These are phyloP conservation scores for Thermomucor indicae-seudaticae DNA, from an alignment of 371 early-diverging fungal genomes.

Conservation along the genomic window DNA sequence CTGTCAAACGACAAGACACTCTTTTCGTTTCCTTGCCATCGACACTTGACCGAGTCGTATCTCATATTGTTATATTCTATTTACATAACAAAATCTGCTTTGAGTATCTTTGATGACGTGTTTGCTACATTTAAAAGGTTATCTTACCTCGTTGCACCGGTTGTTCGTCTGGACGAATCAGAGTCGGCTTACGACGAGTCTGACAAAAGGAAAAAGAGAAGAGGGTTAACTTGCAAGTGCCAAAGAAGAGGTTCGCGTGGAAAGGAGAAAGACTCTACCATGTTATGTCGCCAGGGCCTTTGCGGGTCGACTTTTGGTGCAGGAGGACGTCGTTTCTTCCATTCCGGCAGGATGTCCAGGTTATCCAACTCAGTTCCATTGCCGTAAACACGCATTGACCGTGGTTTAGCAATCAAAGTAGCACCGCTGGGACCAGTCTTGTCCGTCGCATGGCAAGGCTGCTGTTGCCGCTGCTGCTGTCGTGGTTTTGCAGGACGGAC, in stretches of 20 bases:
- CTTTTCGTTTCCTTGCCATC: conserved; percentile 38
- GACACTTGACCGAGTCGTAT: conserved; percentile 15
- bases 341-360: conserved; percentile 27
- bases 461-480: not conserved
- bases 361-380: conserved; percentile 29
- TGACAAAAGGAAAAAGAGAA: conserved; percentile 1
- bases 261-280: conserved; percentile 9
- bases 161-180: conserved; percentile 22
- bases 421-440: conserved; percentile 5
- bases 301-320: conserved; percentile 14
- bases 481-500: not conserved
- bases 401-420: conserved; percentile 16
- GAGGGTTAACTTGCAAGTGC: not conserved
- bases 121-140: too few relatives aligned
- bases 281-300: conserved; percentile 27
- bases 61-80: conserved; percentile 31
- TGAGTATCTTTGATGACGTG: too few relatives aligned
- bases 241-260: too few relatives aligned
- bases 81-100: not conserved
- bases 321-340: conserved; percentile 4
- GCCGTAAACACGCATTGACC: conserved; percentile 9
- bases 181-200: conserved; percentile 17
- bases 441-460: not conserved
- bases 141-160: conserved; percentile 19
- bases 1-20: conserved; percentile 13